Conservation (phyloP, 495 filamentous ascomycete species). For the Cercophora samala region DNA sequence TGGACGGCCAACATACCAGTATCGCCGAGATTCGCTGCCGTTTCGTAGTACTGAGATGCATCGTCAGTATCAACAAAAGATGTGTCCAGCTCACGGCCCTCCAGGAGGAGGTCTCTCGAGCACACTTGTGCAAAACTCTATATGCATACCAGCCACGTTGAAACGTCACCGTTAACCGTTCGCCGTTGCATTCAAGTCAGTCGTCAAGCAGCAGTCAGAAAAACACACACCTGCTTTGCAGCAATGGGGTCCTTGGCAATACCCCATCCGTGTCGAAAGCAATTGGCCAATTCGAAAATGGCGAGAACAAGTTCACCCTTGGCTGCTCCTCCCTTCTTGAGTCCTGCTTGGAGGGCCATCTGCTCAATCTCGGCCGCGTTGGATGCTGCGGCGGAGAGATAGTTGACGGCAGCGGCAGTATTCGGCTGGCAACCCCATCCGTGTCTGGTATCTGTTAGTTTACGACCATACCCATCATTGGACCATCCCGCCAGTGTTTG, state of each 20-base stretch:
- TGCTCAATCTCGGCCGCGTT: constrained; percentile 86
- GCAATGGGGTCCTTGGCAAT: constrained; percentile 83
- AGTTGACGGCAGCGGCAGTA: constrained; percentile 69
- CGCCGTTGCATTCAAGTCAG: neutral
- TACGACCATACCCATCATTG: constrained; percentile 17
- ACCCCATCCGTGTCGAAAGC: constrained; percentile 95
- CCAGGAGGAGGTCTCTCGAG: neutral
- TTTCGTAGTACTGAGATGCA: constrained; percentile 79
- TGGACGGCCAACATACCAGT: constrained; percentile 47
- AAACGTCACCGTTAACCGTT: constrained; percentile 23
- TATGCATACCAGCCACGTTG: constrained; percentile 9
- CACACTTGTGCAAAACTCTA: neutral
- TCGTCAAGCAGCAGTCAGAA: constrained; percentile 9
- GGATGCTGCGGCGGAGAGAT: constrained; percentile 83
- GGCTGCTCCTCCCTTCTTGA: constrained; percentile 89
- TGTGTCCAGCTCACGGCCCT: neutral
- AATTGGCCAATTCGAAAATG: constrained; percentile 93
- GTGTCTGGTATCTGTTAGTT: constrained; percentile 56
- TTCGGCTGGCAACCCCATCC: constrained; percentile 85
- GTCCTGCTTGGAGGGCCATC: constrained; percentile 74
- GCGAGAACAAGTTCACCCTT: constrained; percentile 98
- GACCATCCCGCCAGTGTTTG: constrained; percentile 14
- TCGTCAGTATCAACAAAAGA: constrained; percentile 12
- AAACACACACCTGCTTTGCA: constrained; percentile 57
- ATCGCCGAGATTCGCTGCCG: constrained; percentile 92